Percentiles rank a stretch among this genome's conserved stretches.
These are phyloP conservation scores for Mycena indigotica DNA, from an alignment of 768 basidiomycete species.

Conservation along the genomic window DNA sequence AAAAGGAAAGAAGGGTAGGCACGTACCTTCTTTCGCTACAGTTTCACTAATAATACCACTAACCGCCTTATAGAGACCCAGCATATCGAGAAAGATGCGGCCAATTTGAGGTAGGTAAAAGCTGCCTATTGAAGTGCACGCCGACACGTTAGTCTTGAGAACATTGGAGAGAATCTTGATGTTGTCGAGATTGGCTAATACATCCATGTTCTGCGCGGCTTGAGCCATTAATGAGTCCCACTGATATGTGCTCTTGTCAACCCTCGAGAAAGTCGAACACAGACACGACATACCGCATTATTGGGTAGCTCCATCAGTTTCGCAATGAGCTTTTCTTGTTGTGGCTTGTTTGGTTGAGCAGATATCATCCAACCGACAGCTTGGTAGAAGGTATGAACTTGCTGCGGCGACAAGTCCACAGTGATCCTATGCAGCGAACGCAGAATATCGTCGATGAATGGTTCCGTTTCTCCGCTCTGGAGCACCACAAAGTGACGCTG, in stretches of 20 bases:
- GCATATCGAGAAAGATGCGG: conserved; percentile 95
- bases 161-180: conserved; percentile 97
- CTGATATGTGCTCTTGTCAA: conserved; percentile 49
- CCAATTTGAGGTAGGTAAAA: conserved; percentile 98
- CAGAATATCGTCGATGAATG: conserved; percentile 97
- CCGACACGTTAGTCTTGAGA: conserved; percentile 97
- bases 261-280: neutral
- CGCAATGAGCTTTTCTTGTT: conserved; percentile 91
- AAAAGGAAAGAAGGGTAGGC: neutral
- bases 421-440: conserved; percentile 91
- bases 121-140: conserved; percentile 94
- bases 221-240: conserved; percentile 98
- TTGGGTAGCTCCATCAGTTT: conserved; percentile 98
- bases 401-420: conserved; percentile 89
- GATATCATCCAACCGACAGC: conserved; percentile 99
- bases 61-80: conserved; percentile 96
- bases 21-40: conserved; percentile 78
- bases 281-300: conserved; percentile 69
- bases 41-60: conserved; percentile 95
- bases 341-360: conserved; percentile 96
- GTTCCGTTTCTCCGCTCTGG: conserved; percentile 94
- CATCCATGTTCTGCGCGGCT: conserved; percentile 89
- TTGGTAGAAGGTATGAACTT: conserved; percentile 97
- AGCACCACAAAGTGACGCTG: conserved; percentile 98
- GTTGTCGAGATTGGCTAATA: conserved; percentile 87